phyloP scores from a whole-genome alignment of 2,329 filamentous ascomycete species.

The Periconia macrospinosa region DNA sequence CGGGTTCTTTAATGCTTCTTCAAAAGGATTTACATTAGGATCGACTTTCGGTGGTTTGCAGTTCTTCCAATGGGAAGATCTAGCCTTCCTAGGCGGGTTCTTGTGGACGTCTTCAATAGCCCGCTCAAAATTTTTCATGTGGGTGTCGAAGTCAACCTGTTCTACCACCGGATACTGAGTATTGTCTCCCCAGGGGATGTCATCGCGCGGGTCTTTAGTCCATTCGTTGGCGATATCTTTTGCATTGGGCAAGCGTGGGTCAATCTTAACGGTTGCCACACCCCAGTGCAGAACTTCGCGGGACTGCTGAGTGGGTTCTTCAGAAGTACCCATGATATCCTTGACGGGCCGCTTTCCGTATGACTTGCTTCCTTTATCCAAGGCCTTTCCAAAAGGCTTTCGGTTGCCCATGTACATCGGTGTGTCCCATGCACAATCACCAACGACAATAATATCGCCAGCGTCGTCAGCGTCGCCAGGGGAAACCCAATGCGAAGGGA shows the following conservation, averaged over 20 bases:
- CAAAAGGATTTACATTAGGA: neutral
- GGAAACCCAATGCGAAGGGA: too few relatives aligned
- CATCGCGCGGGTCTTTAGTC: neutral
- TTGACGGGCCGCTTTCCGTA: too few relatives aligned
- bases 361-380: too few relatives aligned
- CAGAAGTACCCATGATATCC: too few relatives aligned
- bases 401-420: too few relatives aligned
- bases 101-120: neutral
- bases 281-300: neutral
- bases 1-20: neutral
- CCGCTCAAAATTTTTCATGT: neutral
- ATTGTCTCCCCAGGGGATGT: neutral
- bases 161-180: neutral
- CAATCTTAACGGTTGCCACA: neutral
- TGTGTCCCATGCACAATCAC: too few relatives aligned
- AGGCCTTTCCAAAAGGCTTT: too few relatives aligned
- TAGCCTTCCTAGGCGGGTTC: neutral
- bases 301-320: neutral
- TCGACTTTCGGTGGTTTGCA: neutral
- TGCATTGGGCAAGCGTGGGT: neutral
- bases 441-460: too few relatives aligned
- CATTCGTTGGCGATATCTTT: neutral
- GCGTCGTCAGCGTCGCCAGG: too few relatives aligned
- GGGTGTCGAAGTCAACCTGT: neutral
- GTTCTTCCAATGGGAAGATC: neutral